phyloP scores from a whole-genome alignment of 2,329 filamentous ascomycete genomes.

The Ophiosphaerella korrae region DNA sequence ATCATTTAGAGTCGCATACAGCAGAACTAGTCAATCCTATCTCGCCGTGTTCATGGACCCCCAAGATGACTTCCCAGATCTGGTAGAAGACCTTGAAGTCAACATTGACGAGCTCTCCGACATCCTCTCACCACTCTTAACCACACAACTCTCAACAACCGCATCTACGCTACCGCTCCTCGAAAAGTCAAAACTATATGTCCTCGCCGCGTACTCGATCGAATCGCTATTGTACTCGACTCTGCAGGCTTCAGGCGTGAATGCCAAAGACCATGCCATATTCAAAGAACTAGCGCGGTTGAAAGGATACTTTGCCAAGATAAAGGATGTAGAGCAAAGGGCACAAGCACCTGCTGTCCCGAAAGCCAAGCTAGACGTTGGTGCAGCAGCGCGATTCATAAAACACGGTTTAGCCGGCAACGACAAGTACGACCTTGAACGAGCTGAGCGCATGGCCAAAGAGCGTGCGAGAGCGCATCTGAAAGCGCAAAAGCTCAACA shows the following conservation, averaged over 20 bases:
- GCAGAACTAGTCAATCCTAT: background rate
- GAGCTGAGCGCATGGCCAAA: constrained; percentile 42
- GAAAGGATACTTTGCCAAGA: constrained; percentile 91
- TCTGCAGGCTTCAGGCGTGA: constrained; percentile 74
- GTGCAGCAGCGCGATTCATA: constrained; percentile 80
- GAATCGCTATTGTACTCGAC: constrained; percentile 88
- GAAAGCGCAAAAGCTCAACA: constrained; percentile 30
- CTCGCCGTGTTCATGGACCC: constrained; percentile 54
- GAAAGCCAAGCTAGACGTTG: constrained; percentile 70
- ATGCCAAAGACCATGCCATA: constrained; percentile 84
- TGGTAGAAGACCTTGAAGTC: constrained; percentile 75
- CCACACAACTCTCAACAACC: constrained; percentile 66
- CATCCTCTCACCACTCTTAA: constrained; percentile 73
- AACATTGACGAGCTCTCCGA: constrained; percentile 81
- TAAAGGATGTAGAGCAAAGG: constrained; percentile 70
- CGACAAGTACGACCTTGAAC: constrained; percentile 50
- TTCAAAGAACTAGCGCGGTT: constrained; percentile 85
- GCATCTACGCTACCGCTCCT: constrained; percentile 85
- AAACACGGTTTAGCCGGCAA: constrained; percentile 72
- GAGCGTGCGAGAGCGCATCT: constrained; percentile 39
- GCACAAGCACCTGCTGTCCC: constrained; percentile 37
- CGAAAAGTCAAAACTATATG: constrained; percentile 91
- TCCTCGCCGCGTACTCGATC: constrained; percentile 85
- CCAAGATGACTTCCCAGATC: constrained; percentile 63
- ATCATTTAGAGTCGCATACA: background rate